Evolutionary conservation across 768 basidiomycete genomes (phyloP), one percentile per base, ranked within the genome.

Genomic region (Agaricus bisporus): DNA sequence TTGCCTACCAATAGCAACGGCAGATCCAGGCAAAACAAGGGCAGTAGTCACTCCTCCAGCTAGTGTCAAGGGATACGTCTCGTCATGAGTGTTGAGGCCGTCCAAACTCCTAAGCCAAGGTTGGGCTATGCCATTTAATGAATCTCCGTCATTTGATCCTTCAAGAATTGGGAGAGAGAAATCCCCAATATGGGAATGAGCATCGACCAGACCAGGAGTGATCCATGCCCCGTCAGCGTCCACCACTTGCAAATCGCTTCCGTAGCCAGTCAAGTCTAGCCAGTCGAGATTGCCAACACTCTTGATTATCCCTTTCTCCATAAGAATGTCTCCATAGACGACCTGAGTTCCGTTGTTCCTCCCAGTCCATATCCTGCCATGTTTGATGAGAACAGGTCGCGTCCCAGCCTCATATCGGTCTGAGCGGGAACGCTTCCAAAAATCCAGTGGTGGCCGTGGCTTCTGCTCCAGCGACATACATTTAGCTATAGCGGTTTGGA

Each of bases 321-420:
- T 62, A 2, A 89, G 71, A 9, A 95, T 69, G 56, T 88, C 86
- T 1, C 81, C 86, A 5, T 68, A 66, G 37, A 89, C 49, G 25
- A 91, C 74, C 55, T 86, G 73, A 1, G 81, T 80, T 0, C 91
- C 91, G 41, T 86, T 81, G 25, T 81, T 63, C 20, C 67, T 64
- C 7, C 91, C 90, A 1, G 91, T 94, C 92, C 92, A 95, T 57
- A 95, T 78, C 26, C 74, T 88, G 22, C 84, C 91, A 58, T 91
- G 88, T 64, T 73, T 78, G 51, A 94, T 77, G 46, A 88, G 71
- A 5, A 80, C 73, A 1, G 88, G 73, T 47, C 72, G 73, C 2
- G 89, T 87, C 2, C 83, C 86, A 2, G 70, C 70, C 8, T 73
- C 82, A 59, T 80, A 88, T 4, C 88, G 75, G 64, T 90, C 88